Evolutionary conservation across 495 filamentous ascomycete species (phyloP).

Genomic region (Talaromyces proteolyticus): DNA sequence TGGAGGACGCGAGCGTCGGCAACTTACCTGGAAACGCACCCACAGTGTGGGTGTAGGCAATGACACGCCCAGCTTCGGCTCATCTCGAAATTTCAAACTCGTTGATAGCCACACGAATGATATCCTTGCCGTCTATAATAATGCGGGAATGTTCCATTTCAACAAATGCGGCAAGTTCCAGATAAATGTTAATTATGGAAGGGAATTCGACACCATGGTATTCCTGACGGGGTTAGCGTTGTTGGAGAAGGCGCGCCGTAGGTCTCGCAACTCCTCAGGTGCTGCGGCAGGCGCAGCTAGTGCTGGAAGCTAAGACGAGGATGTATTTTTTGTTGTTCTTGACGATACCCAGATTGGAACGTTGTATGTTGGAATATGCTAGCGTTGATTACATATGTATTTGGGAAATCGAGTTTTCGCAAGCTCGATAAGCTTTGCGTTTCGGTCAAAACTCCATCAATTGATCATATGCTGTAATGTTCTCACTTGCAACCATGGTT

Average conservation of each 20-base stretch:
- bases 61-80: conserved; percentile 5
- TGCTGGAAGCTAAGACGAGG: background rate
- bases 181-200: conserved; percentile 13
- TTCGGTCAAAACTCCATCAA: no score
- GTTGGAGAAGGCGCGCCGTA: conserved; percentile 12
- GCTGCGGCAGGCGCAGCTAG: background rate
- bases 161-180: conserved; percentile 12
- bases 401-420: no score
- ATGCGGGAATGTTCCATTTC: conserved; percentile 10
- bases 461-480: no score
- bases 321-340: no score
- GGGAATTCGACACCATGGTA: conserved; percentile 13
- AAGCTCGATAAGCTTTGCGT: no score
- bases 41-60: conserved; percentile 17
- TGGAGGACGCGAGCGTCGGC: conserved; percentile 3
- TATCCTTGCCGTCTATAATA: conserved; percentile 24
- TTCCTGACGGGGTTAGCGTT: conserved; percentile 18
- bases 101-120: conserved; percentile 19
- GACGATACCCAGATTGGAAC: no score
- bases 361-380: no score
- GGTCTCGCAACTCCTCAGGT: background rate
- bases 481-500: no score
- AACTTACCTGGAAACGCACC: conserved; percentile 30
- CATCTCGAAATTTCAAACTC: conserved; percentile 20
- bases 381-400: no score